Evolutionary conservation across 1,284 basidiomycete genomes (phyloP), one percentile per base, ranked within the genome.

Genomic region (Fomitopsis betulina): DNA sequence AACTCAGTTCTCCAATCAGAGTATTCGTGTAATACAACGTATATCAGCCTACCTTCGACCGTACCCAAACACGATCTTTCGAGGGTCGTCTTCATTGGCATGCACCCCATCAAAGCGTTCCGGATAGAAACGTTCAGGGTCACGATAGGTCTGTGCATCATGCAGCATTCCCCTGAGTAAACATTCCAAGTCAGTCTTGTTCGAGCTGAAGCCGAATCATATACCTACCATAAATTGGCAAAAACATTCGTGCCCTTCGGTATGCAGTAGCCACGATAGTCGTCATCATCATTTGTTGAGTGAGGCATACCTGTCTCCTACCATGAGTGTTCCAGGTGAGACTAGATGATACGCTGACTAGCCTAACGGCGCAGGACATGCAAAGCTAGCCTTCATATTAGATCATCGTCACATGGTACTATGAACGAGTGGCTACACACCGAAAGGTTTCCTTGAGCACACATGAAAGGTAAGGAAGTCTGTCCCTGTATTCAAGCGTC

Each of bases 381-480:
- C 19, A 4, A 33, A 51, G 10, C 49, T 51, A 1, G 1, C 17
- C n/a, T 5, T 43, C 4, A 17, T 23, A 32, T 35, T 1, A 51
- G 49, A 19, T 3, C 5, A 23, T 4, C 23, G 21, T 21, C 2
- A 4, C 27, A 8, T 30, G 27, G 8, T 30, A 30, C 27, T 5
- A 5, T 8, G 27, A 30, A 30, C 0, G 12, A 35, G 10, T n/a
- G 8, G 49, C 43, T 17, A 10, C 54, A 17, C 17, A 53, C 52
- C 52, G 52, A 17, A 33, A 38, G 3, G 27, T 27, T 77, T 73
- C 72, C 53, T 69, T 67, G 10, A 69, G 51, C 3, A 73, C 42
- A 1, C 70, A 68, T 25, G 65, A 59, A 13, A 70, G 56, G 51
- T 73, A 73, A 1, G 67, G 70, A 0, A 73, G 61, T 2, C 54